phyloP scores from a whole-genome alignment of 2,329 filamentous ascomycete genomes.

The Sclerotinia borealis region DNA sequence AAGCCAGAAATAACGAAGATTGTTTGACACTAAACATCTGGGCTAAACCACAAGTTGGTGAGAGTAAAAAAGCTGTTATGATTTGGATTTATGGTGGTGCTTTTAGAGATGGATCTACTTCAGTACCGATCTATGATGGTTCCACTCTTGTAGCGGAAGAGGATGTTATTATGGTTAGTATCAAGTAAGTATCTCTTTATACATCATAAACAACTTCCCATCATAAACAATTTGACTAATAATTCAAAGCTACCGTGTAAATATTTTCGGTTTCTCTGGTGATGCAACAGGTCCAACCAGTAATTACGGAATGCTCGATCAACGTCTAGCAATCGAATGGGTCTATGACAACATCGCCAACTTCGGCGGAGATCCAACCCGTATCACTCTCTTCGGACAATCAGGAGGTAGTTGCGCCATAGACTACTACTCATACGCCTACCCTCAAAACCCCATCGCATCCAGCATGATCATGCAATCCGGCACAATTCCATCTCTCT shows the following conservation, averaged over 20 bases:
- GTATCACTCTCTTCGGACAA: conserved; percentile 38
- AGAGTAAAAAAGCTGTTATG: conserved; percentile 37
- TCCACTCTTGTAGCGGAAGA: conserved; percentile 38
- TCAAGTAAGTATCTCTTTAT: conserved; percentile 37
- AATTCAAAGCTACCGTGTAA: conserved; percentile 49
- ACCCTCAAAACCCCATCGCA: conserved; percentile 16
- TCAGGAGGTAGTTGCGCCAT: conserved; percentile 32
- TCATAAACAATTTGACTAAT: conserved; percentile 12
- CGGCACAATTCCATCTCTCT: conserved; percentile 21
- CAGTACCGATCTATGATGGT: conserved; percentile 38
- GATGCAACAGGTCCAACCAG: conserved; percentile 39
- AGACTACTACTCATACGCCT: conserved; percentile 17
- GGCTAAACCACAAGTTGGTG: conserved; percentile 32
- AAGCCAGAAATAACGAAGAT: conserved; percentile 29
- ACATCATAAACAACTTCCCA: not conserved
- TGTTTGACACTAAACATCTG: conserved; percentile 37
- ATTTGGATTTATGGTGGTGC: conserved; percentile 42
- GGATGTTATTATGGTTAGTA: conserved; percentile 41
- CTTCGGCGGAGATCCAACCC: conserved; percentile 37
- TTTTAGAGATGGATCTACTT: conserved; percentile 36
- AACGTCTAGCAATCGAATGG: conserved; percentile 53
- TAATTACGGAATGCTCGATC: conserved; percentile 51
- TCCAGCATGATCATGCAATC: conserved; percentile 24
- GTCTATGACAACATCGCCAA: conserved; percentile 48
- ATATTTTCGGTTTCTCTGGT: conserved; percentile 57